phyloP scores from a whole-genome alignment of 2,329 filamentous ascomycete genomes.

The Aureobasidium musti region DNA sequence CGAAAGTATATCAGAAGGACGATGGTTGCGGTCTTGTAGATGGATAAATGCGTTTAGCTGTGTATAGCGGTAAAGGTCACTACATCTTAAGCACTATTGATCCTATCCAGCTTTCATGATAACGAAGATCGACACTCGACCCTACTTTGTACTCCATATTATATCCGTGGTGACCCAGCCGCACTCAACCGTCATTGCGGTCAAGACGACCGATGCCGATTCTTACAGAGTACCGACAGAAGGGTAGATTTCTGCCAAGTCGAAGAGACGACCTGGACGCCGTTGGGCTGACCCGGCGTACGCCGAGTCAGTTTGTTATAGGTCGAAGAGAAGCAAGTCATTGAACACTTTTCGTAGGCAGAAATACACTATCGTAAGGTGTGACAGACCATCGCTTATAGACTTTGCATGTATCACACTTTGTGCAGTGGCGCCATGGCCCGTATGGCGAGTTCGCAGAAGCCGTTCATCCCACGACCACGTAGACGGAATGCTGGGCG shows the following conservation, averaged over 20 bases:
- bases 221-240: neutral
- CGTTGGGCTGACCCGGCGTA: neutral
- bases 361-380: neutral
- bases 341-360: neutral
- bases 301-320: slow-evolving; percentile 15
- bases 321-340: neutral
- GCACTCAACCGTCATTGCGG: neutral
- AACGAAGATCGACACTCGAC: slow-evolving; percentile 3
- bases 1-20: slow-evolving; percentile 62
- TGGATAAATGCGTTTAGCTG: slow-evolving; percentile 55
- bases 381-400: slow-evolving; percentile 9
- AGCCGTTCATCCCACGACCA: neutral
- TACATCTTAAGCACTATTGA: slow-evolving; percentile 60
- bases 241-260: slow-evolving; percentile 16
- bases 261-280: neutral
- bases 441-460: neutral
- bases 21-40: slow-evolving; percentile 45
- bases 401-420: slow-evolving; percentile 22
- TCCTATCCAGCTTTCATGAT: neutral
- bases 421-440: slow-evolving; percentile 9
- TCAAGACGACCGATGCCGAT: neutral
- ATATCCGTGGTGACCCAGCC: neutral
- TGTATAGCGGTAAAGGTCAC: slow-evolving; percentile 52
- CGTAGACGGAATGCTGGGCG: neutral
- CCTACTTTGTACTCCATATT: neutral